These are phyloP conservation scores for Ganoderma resinaceum DNA, from an alignment of 1,284 basidiomycete genomes.

Conservation along the genomic window DNA sequence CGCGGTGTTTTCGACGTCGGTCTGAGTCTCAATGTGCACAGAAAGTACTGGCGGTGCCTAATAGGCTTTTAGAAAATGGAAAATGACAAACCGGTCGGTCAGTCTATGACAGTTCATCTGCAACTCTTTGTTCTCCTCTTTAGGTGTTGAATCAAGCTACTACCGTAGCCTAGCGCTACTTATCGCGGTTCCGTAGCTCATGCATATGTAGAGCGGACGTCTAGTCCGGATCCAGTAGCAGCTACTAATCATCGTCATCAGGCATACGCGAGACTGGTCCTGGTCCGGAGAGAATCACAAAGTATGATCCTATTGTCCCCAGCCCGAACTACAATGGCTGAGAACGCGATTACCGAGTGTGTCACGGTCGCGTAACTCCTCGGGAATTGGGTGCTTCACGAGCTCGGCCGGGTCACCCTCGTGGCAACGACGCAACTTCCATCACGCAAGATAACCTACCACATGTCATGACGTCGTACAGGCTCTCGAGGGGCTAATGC, in stretches of 20 bases:
- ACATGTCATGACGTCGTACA: not conserved
- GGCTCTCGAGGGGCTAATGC: not conserved
- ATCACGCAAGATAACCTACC: not conserved
- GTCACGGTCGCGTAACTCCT: not conserved
- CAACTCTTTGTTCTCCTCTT: conserved; percentile 1
- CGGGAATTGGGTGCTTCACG: not conserved
- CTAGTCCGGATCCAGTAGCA: too few species aligned
- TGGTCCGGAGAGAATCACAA: not conserved
- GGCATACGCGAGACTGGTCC: not conserved
- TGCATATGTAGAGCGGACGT: too few species aligned
- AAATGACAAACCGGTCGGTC: not conserved
- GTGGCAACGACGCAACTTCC: not conserved
- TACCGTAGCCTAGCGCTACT: not conserved
- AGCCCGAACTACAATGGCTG: not conserved
- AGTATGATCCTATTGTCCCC: not conserved
- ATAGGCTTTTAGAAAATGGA: not conserved
- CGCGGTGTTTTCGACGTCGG: not conserved
- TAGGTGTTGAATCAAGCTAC: not conserved
- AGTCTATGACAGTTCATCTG: not conserved
- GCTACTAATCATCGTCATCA: too few species aligned
- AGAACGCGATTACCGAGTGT: not conserved
- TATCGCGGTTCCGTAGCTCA: not conserved
- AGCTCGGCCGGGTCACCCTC: not conserved
- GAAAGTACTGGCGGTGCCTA: not conserved
- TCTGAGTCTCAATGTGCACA: not conserved